phyloP scores from a whole-genome alignment of 805 yeast genomes.

The Candida easanensis region DNA sequence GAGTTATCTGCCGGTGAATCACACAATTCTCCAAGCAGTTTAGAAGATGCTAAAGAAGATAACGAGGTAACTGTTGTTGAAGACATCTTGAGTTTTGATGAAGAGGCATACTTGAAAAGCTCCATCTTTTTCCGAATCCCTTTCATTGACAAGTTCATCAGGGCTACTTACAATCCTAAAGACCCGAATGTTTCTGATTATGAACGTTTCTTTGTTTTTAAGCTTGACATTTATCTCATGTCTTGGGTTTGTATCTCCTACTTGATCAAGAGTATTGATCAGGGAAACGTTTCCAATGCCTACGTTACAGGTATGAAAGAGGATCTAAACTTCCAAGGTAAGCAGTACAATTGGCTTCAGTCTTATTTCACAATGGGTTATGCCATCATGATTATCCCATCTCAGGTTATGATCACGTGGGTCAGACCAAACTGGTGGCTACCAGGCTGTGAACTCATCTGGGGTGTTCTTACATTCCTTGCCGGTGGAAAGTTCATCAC shows the following conservation, averaged over 20 bases:
- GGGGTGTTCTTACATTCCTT: constrained; percentile 52
- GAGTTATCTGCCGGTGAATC: too few species aligned
- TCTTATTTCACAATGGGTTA: constrained; percentile 50
- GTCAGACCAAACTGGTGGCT: constrained; percentile 29
- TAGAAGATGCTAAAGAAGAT: too few species aligned
- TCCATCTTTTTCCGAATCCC: neutral
- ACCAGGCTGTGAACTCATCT: constrained; percentile 33
- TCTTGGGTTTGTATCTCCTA: constrained; percentile 6
- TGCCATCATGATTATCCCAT: constrained; percentile 51
- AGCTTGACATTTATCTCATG: constrained; percentile 4
- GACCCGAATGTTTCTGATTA: neutral
- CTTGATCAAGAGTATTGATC: constrained; percentile 31
- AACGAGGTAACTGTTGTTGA: too few species aligned
- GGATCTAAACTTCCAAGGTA: constrained; percentile 47
- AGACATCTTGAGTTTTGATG: too few species aligned
- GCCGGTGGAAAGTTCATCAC: constrained; percentile 54
- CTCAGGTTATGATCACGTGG: constrained; percentile 18
- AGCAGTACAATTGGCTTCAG: constrained; percentile 51
- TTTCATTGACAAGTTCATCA: constrained; percentile 2
- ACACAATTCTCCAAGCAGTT: too few species aligned
- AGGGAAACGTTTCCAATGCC: constrained; percentile 51
- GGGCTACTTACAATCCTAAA: constrained; percentile 5
- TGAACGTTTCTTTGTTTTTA: constrained; percentile 8
- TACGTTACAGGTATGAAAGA: constrained; percentile 51
- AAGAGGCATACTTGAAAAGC: constrained; percentile 4